A percentile compares a stretch with the other conserved stretches of the same genome.
Evolutionary conservation across 2,329 filamentous ascomycete species (phyloP).

Genomic region (Lomentospora prolificans): DNA sequence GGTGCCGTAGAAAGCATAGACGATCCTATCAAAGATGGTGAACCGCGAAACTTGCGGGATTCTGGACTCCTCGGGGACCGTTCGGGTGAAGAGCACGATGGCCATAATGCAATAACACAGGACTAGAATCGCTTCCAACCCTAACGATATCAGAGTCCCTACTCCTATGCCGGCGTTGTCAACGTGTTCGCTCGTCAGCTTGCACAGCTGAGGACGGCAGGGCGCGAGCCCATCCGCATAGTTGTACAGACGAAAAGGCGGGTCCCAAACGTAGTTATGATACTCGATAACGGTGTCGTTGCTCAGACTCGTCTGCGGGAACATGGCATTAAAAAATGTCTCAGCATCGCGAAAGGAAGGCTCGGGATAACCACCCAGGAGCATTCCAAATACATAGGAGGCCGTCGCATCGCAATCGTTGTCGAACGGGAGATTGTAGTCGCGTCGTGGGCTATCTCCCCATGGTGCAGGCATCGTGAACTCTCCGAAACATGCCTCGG

Average conservation of each 20-base stretch:
- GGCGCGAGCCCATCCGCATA: neutral
- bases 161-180: neutral
- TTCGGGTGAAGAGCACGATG: neutral
- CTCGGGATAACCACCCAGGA: neutral
- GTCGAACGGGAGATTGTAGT: neutral
- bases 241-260: neutral
- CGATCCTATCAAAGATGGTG: neutral
- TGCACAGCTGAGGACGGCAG: neutral
- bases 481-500: neutral
- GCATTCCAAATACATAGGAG: neutral
- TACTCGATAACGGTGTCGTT: neutral
- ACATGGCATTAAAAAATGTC: neutral
- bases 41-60: neutral
- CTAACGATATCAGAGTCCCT: neutral
- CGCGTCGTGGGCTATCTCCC: neutral
- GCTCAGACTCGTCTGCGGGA: neutral
- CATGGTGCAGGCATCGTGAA: neutral
- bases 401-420: neutral
- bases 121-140: neutral
- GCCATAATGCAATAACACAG: neutral
- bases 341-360: neutral
- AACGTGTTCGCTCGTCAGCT: neutral
- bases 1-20: constrained; percentile 2
- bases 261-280: neutral
- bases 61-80: neutral